Evolutionary conservation across 441 rosid species (phyloP), one percentile per base, ranked within the genome.

Genomic region (Manihot esculenta): DNA sequence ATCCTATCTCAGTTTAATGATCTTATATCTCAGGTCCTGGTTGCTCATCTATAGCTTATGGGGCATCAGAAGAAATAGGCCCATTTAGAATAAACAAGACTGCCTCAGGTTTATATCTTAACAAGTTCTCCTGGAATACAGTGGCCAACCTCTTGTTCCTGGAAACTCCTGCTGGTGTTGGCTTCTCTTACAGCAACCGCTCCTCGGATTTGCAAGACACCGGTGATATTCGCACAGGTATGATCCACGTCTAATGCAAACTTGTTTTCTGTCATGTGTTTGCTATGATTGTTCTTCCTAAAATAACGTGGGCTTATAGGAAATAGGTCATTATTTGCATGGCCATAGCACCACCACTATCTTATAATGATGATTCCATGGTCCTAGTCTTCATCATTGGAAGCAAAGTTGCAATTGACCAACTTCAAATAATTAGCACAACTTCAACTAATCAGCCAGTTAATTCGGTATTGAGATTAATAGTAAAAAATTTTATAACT

Each of bases 121-220:
- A 93, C 88, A 93, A 87, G 51, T 89, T 87, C 85, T 85, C 98
- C 3, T 96, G 99, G 99, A 96, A 91, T 84, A 72, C 87, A 15
- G 78, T 70, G 75, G 88, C 99, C 71, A 96, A 91, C 74, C 91
- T 96, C 79, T 80, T 96, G 80, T 93, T 96, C 85, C 66, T 96
- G 64, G 99, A 96, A 84, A 82, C 97, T 45, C 99, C 99, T 10
- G 97, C 99, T 7, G 98, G 99, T 4, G 98, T 95, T 15, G 99
- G 99, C 72, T 95, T 91, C 89, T 95, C 99, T 24, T 95, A 93
- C 89, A 82, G 75, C 82, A 93, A 93, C 71, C 87, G 84, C 26
- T 85, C 97, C 66, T 85, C 97, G 14, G 98, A 95, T 81, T 80
- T 91, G 69, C 76, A 81, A 8, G 79, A 86, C 56, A 93, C 99